phyloP scores from a whole-genome alignment of 805 yeast species.

The Ogataea saltuana region DNA sequence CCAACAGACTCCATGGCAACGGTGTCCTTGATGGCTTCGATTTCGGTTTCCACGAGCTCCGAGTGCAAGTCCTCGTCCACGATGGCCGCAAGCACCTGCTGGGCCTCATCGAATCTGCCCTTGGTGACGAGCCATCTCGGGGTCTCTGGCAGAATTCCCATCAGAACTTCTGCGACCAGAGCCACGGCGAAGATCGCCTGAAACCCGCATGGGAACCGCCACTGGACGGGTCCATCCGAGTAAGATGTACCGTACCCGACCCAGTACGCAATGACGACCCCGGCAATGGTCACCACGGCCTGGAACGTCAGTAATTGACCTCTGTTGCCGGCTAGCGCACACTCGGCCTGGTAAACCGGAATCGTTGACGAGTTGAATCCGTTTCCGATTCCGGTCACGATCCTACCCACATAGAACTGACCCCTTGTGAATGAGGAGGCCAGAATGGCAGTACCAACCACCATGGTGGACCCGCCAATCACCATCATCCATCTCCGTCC shows the following conservation, averaged over 20 bases:
- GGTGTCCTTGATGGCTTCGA: slow-evolving; percentile 16
- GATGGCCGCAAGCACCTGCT: slow-evolving; percentile 37
- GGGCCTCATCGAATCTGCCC: slow-evolving; percentile 43
- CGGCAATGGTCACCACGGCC: slow-evolving; percentile 40
- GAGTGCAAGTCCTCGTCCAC: slow-evolving; percentile 28
- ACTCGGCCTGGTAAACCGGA: slow-evolving; percentile 49
- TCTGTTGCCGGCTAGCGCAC: slow-evolving; percentile 39
- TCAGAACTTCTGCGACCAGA: slow-evolving; percentile 23
- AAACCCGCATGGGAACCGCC: slow-evolving; percentile 49
- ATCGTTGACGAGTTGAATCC: slow-evolving; percentile 47
- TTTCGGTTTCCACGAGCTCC: slow-evolving; percentile 12
- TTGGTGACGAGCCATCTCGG: slow-evolving; percentile 57
- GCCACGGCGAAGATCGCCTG: slow-evolving; percentile 46
- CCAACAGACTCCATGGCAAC: slow-evolving; percentile 39
- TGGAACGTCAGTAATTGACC: slow-evolving; percentile 42
- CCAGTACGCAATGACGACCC: slow-evolving; percentile 47
- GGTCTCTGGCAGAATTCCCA: slow-evolving; percentile 44
- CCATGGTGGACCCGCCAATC: slow-evolving; percentile 36
- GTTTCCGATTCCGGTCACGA: slow-evolving; percentile 46
- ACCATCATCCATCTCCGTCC: slow-evolving; percentile 43
- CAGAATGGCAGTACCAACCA: slow-evolving; percentile 36
- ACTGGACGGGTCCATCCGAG: slow-evolving; percentile 37
- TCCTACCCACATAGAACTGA: slow-evolving; percentile 46
- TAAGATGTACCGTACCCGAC: slow-evolving; percentile 44
- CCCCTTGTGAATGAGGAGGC: slow-evolving; percentile 40